Percentiles rank a stretch among this genome's conserved stretches.
phyloP scores from a whole-genome alignment of 1,284 basidiomycete species.

The Cutaneotrichosporon mucoides region DNA sequence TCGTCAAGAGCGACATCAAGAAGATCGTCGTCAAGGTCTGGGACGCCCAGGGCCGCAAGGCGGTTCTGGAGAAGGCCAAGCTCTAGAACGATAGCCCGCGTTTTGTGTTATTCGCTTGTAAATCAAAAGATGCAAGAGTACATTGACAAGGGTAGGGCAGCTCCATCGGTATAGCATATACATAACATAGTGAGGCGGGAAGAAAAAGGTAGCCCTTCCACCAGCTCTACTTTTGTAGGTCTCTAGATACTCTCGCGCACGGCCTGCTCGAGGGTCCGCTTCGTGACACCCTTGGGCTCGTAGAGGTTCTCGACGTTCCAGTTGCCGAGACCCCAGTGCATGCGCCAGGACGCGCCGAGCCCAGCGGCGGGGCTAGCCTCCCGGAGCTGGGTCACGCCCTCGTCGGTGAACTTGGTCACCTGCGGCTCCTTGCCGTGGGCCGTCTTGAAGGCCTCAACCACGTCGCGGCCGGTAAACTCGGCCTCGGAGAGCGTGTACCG shows the following conservation, averaged over 20 bases:
- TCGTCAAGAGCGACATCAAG: conserved; percentile 19
- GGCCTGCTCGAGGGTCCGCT: conserved; percentile 3
- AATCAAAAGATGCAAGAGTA: too few relatives aligned
- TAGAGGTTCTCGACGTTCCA: conserved; percentile 5
- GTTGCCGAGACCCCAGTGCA: conserved; percentile 12
- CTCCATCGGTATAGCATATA: too few relatives aligned
- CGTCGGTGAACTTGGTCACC: background rate
- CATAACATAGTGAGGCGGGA: too few relatives aligned
- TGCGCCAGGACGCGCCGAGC: conserved; percentile 11
- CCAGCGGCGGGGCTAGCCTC: background rate
- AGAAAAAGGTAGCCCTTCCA: too few relatives aligned
- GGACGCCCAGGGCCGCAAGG: conserved; percentile 4
- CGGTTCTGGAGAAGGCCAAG: conserved; percentile 6
- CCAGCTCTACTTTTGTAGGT: too few relatives aligned
- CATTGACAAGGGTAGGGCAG: too few relatives aligned
- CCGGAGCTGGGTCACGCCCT: background rate
- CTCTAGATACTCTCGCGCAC: conserved; percentile 1
- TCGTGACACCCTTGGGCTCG: conserved; percentile 1
- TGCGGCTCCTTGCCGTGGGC: conserved; percentile 3
- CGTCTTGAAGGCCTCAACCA: conserved; percentile 3
- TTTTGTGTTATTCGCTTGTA: too few relatives aligned
- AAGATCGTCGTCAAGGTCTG: conserved; percentile 13
- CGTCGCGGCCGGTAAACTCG: conserved; percentile 8
- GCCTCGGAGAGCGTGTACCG: conserved; percentile 7
- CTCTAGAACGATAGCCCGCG: background rate